Conservation (phyloP, 1,284 basidiomycete species). For the Microbotryum lychnidis-dioicae region DNA sequence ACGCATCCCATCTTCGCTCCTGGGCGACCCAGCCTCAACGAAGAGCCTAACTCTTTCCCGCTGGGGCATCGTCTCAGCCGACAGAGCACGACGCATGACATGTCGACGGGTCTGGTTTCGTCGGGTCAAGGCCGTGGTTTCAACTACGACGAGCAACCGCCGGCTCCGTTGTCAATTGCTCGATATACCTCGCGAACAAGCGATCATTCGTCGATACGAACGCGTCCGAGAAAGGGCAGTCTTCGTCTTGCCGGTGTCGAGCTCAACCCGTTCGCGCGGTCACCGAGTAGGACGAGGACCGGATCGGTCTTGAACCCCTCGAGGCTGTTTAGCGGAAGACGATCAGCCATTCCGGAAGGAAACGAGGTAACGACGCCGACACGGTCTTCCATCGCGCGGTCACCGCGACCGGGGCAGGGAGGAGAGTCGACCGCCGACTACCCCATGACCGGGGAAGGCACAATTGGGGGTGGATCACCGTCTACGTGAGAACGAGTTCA, state of each 20-base stretch:
- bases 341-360: no score
- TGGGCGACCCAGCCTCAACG: not conserved
- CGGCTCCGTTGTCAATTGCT: conserved; percentile 9
- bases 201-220: conserved; percentile 3
- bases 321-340: no score
- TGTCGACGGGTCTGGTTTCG: conserved; percentile 38
- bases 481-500: no score
- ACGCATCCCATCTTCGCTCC: conserved; percentile 11
- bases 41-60: conserved; percentile 28
- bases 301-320: no score
- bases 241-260: conserved; percentile 1
- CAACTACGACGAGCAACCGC: conserved; percentile 36
- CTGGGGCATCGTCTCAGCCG: conserved; percentile 18
- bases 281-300: not conserved
- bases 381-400: no score
- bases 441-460: no score
- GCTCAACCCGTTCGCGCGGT: conserved; percentile 5
- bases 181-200: conserved; percentile 20
- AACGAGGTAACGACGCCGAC: no score
- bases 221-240: not conserved
- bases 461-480: no score
- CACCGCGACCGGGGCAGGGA: no score
- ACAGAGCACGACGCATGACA: conserved; percentile 39
- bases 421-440: no score
- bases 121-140: conserved; percentile 38